Conservation (phyloP, 495 filamentous ascomycete species). For the Chlorociboria aeruginascens region DNA sequence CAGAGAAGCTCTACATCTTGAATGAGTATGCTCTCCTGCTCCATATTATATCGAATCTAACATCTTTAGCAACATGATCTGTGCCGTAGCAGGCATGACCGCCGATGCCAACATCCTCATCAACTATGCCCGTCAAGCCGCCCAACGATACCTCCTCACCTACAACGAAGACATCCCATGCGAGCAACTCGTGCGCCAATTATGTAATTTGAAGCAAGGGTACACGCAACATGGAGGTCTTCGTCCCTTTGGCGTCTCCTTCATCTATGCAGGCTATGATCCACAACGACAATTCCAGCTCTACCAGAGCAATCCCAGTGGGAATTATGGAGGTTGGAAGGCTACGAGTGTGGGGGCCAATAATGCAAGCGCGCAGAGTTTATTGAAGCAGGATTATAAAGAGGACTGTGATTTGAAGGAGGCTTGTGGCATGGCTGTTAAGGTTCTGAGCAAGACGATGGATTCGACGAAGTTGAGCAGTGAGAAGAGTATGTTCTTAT, state of each 20-base stretch:
- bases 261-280: constrained; percentile 99
- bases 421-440: constrained; percentile 93
- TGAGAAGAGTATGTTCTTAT: constrained; percentile 73
- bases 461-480: constrained; percentile 96
- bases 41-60: neutral
- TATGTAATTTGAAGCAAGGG: constrained; percentile 98
- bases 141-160: constrained; percentile 92
- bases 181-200: constrained; percentile 90
- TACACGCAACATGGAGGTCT: constrained; percentile 99
- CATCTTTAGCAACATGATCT: constrained; percentile 88
- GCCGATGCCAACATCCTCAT: constrained; percentile 99
- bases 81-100: constrained; percentile 97
- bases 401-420: constrained; percentile 93
- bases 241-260: constrained; percentile 94
- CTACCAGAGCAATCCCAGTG: constrained; percentile 98
- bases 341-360: constrained; percentile 96
- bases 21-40: constrained; percentile 62
- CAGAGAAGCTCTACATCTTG: constrained; percentile 98
- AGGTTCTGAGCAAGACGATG: constrained; percentile 99
- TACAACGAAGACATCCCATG: constrained; percentile 99
- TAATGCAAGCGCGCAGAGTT: constrained; percentile 92
- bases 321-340: constrained; percentile 99
- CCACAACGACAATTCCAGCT: constrained; percentile 92
- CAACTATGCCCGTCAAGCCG: constrained; percentile 95
- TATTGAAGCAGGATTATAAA: constrained; percentile 99